These are phyloP conservation scores for Lecanosticta acicola DNA, from an alignment of 2,329 filamentous ascomycete species.

Conservation along the genomic window DNA sequence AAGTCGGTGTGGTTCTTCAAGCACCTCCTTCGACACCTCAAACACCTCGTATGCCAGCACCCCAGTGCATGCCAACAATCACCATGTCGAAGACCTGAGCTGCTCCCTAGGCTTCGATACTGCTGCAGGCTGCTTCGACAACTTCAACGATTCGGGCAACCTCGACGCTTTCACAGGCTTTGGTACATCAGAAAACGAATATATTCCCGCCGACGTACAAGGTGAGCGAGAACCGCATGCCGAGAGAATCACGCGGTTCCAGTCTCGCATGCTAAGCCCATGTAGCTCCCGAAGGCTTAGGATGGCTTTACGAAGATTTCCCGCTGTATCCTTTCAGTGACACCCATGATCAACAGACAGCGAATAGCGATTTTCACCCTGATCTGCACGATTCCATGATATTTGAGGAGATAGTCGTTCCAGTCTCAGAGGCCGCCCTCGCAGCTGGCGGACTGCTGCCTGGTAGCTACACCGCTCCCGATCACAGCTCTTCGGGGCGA, in stretches of 20 bases:
- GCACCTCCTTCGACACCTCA: neutral
- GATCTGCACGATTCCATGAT: neutral
- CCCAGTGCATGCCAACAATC: neutral
- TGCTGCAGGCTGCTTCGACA: neutral
- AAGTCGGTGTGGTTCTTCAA: neutral
- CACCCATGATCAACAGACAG: neutral
- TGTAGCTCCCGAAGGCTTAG: neutral
- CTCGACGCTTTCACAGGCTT: neutral
- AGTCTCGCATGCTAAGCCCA: neutral
- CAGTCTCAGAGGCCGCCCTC: neutral
- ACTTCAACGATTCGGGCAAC: neutral
- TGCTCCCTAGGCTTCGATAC: neutral
- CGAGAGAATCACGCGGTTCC: neutral
- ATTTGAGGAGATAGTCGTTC: neutral
- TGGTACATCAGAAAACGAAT: neutral
- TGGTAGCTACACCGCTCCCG: neutral
- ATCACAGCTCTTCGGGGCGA: neutral
- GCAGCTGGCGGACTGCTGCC: neutral
- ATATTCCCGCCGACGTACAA: neutral
- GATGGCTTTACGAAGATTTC: neutral
- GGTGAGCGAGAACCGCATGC: neutral
- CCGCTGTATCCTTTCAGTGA: neutral
- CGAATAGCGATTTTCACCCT: neutral
- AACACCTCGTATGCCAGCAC: neutral
- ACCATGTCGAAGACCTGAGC: neutral